Base-by-base conservation (phyloP, 2,329 filamentous ascomycete species). In the Claviceps arundinis region DNA sequence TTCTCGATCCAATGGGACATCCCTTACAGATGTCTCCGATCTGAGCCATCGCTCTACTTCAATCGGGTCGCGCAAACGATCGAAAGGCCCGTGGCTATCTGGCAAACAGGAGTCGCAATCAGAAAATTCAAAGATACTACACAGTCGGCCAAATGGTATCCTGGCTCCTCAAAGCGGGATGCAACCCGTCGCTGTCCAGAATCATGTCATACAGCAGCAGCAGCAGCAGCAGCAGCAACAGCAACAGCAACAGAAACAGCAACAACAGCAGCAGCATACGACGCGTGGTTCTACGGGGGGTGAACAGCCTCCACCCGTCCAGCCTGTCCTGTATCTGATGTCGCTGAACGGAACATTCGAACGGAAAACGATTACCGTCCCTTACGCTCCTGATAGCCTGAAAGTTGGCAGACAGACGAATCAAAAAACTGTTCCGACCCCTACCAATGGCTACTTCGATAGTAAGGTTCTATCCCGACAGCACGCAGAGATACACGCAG, bases 291-390 rank as follows among this genome's bases (percentile, higher is more conserved):
- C 87, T 57, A 76, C 82, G 65, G 52, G 58, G 26, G 70, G 75
- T 51, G 84, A 87, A 55, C 75, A 80, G 55, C 62, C 75, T 55
- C 67, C 82, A 73, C 68, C 76, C 69, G 79, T 80, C 5, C 81
- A 87, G 50, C 88, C 89, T 0, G 83, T 96, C 22, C 77, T 96
- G 43, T 89, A 89, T 56, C 79, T 98, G 5, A 72, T 91, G 5
- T 94, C 93, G 0, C 81, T 97, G 62, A 98, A 98, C 64, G 88
- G 89, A 54, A 97, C 91, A 1, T 98, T 98, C 65, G 93, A 97
- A 67, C 84, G 89, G 62, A 98, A 98, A 71, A 93, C 90, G 44
- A 97, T 98, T 60, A 87, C 80, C 37, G 88, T 98, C 2, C 93
- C 93, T 0, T 95, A 87, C 65, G 87, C 81, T 57, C 93, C 93